Evolutionary conservation across 495 filamentous ascomycete genomes (phyloP).

Genomic region (Clohesyomyces aquaticus): DNA sequence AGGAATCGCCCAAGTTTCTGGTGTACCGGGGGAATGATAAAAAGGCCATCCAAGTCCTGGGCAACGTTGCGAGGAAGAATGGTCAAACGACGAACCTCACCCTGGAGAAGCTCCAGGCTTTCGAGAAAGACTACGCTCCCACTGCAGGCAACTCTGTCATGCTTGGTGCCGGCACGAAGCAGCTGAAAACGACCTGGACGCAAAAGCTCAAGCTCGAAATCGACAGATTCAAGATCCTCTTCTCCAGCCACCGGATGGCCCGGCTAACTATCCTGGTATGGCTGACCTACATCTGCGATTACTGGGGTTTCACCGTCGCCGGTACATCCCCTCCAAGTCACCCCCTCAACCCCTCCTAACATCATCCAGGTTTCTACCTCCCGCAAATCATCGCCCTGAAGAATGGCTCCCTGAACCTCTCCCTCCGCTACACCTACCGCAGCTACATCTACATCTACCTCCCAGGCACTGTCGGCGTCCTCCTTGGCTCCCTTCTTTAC

Average conservation of each 20-base stretch:
- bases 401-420: conserved; percentile 45
- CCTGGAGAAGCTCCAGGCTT: conserved; percentile 44
- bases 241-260: conserved; percentile 44
- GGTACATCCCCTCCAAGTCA: conserved; percentile 32
- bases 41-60: conserved; percentile 50
- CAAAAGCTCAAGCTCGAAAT: conserved; percentile 47
- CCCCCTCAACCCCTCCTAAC: background rate
- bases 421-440: conserved; percentile 48
- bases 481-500: conserved; percentile 50
- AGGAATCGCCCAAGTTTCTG: conserved; percentile 55
- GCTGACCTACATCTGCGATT: conserved; percentile 52
- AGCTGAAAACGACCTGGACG: conserved; percentile 33
- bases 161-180: conserved; percentile 41
- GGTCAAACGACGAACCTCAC: conserved; percentile 38
- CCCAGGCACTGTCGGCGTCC: conserved; percentile 51
- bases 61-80: conserved; percentile 51
- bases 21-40: conserved; percentile 51
- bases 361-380: conserved; percentile 47
- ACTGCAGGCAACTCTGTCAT: conserved; percentile 13
- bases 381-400: conserved; percentile 51
- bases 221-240: conserved; percentile 48
- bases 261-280: conserved; percentile 51
- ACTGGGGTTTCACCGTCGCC: conserved; percentile 53
- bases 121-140: conserved; percentile 40
- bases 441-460: conserved; percentile 54